These are phyloP conservation scores for Phytophthora quininea DNA, from an alignment of 352 stramenopile genomes.

Conservation along the genomic window DNA sequence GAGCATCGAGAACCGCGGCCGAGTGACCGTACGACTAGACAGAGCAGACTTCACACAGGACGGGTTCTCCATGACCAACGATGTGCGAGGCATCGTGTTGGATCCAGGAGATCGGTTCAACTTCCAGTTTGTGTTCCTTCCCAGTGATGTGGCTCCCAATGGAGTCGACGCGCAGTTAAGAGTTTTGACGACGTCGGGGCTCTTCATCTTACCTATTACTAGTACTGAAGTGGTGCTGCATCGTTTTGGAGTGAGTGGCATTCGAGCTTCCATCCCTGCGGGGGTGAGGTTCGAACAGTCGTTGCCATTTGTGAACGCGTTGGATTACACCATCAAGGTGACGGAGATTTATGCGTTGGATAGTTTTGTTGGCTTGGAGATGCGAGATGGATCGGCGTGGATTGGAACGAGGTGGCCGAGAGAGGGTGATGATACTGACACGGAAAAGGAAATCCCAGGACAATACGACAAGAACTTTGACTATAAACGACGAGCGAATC, in stretches of 20 bases:
- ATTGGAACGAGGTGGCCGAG: slow-evolving; percentile 24
- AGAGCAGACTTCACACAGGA: slow-evolving; percentile 50
- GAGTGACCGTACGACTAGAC: slow-evolving; percentile 37
- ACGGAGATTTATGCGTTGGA: slow-evolving; percentile 55
- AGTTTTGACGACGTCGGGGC: slow-evolving; percentile 51
- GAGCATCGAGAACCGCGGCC: slow-evolving; percentile 45
- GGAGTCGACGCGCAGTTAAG: slow-evolving; percentile 40
- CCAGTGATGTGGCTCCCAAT: slow-evolving; percentile 26
- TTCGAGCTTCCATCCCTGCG: slow-evolving; percentile 40
- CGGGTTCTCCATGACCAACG: slow-evolving; percentile 42
- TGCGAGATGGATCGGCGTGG: too few species aligned
- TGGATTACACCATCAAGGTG: slow-evolving; percentile 44
- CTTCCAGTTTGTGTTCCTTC: slow-evolving; percentile 48
- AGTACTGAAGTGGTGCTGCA: slow-evolving; percentile 36
- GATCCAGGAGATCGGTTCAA: slow-evolving; percentile 40
- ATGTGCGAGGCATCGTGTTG: slow-evolving; percentile 43
- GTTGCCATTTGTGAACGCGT: slow-evolving; percentile 54
- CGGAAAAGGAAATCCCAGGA: slow-evolving; percentile 16
- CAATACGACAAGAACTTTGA: slow-evolving; percentile 28
- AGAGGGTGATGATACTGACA: slow-evolving; percentile 19
- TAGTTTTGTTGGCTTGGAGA: slow-evolving; percentile 36
- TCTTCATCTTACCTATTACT: slow-evolving; percentile 49
- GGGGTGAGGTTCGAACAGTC: slow-evolving; percentile 37
- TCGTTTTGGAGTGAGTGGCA: slow-evolving; percentile 29
- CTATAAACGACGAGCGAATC: slow-evolving; percentile 20